Base-by-base conservation (phyloP, 768 basidiomycete species). In the Russula compacta region DNA sequence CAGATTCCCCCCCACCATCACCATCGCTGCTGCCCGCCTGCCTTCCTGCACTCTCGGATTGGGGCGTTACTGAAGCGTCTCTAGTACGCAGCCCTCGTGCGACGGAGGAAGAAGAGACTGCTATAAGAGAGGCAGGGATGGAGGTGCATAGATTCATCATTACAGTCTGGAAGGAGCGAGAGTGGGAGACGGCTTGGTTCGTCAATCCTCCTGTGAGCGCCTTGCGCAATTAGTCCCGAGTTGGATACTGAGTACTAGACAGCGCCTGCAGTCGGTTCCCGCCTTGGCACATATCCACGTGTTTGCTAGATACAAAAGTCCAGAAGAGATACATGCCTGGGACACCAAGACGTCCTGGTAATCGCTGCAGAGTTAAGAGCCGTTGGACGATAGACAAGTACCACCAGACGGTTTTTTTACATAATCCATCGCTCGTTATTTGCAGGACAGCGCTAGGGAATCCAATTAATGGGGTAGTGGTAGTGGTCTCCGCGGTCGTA, bases 111-210 rank as follows among this genome's bases (percentile, higher is more conserved):
- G 83, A 88, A 67, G 81, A 81, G 42, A 68, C 60, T 17, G 72
- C 82, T 59, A 76, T 87, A 10, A 70, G 70, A 50, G 69, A 69
- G 48, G 85, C 82, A 5, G 84, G 83, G 6, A 69, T 65, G 46
- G 83, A 88, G 64, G 81, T 91, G 46, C 76, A 81, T 38, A 72
- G 71, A 52, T 92, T 86, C 70, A 80, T 94, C 12, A 76, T 73
- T 69, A 77, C 75, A 51, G 74, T 82, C 51, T 93, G 92, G 92
- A 66, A 68, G 17, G 87, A 90, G 68, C 70, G 68, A 5, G 79
- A 81, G n/a, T 94, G 89, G 90, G 92, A 94, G 73, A 90, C 89
- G 0, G 89, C 88, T 2, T 94, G 92, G 92, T 92, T 92, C 68
- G 86, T 91, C 46, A 93, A 93, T 69, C 91, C 91, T 46, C 88